phyloP scores from a whole-genome alignment of 768 basidiomycete genomes.

The Austroboletus eburneus region DNA sequence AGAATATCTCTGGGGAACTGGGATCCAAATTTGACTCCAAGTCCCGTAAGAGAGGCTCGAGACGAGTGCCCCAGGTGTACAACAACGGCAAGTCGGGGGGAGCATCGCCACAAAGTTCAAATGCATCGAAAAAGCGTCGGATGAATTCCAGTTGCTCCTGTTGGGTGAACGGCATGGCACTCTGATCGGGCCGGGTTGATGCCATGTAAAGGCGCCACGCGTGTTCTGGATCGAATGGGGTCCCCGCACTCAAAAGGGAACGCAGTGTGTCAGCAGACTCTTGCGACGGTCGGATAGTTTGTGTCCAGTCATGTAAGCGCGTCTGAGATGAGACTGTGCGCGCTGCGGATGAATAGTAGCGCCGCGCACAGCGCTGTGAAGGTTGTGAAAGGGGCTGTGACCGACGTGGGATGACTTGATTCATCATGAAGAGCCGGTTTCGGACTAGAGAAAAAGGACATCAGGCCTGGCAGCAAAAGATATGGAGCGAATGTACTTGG shows the following conservation, averaged over 20 bases:
- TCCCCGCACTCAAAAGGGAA: slow-evolving; percentile 13
- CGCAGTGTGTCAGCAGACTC: slow-evolving; percentile 12
- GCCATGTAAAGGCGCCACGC: slow-evolving; percentile 39
- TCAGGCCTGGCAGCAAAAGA: slow-evolving; percentile 7
- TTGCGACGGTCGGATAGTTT: background rate
- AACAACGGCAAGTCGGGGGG: slow-evolving; percentile 19
- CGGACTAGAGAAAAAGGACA: slow-evolving; percentile 20
- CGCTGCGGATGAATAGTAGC: slow-evolving; percentile 23
- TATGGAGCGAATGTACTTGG: slow-evolving; percentile 34
- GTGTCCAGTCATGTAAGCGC: slow-evolving; percentile 8
- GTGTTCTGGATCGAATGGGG: slow-evolving; percentile 33
- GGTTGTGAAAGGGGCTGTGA: slow-evolving; percentile 10
- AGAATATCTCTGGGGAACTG: slow-evolving; percentile 15
- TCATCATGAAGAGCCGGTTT: slow-evolving; percentile 35
- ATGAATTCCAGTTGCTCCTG: slow-evolving; percentile 26
- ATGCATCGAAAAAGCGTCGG: slow-evolving; percentile 18
- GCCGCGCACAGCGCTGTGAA: slow-evolving; percentile 18
- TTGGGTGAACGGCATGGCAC: slow-evolving; percentile 14
- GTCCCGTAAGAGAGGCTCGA: slow-evolving; percentile 32
- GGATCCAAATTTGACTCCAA: slow-evolving; percentile 22
- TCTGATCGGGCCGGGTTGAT: slow-evolving; percentile 7
- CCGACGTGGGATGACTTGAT: slow-evolving; percentile 31
- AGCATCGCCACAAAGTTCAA: slow-evolving; percentile 12
- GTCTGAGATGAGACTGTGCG: slow-evolving; percentile 12
- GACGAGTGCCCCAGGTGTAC: slow-evolving; percentile 35